Conservation (phyloP, 2,329 filamentous ascomycete species). For the Sporothrix luriei region DNA sequence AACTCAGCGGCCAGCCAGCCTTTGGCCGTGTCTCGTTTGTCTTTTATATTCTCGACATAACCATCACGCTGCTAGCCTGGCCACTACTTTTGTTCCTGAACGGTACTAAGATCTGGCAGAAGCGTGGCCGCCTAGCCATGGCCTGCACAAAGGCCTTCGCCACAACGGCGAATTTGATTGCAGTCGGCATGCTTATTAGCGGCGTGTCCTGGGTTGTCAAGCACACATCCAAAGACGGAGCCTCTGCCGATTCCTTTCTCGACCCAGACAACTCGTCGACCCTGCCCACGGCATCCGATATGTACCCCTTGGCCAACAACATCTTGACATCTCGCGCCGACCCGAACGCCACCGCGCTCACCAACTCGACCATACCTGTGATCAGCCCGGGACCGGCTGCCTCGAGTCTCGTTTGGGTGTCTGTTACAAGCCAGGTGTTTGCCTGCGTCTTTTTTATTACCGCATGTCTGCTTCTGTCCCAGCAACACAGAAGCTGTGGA, state of each 20-base stretch:
- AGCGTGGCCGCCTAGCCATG: constrained; percentile 8
- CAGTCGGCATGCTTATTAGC: constrained; percentile 13
- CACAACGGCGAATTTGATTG: not conserved
- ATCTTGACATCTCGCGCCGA: not conserved
- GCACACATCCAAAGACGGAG: not conserved
- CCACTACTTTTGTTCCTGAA: constrained; percentile 9
- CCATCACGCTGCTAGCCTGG: constrained; percentile 16
- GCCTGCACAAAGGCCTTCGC: constrained; percentile 4
- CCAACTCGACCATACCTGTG: constrained; percentile 6
- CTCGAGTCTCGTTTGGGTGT: constrained; percentile 14
- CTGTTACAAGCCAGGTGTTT: constrained; percentile 23
- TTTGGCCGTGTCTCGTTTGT: constrained; percentile 30
- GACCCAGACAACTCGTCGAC: not conserved
- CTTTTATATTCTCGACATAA: constrained; percentile 14
- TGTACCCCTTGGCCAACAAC: not conserved
- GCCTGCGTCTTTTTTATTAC: constrained; percentile 20
- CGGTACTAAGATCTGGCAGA: constrained; percentile 22
- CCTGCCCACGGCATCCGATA: not conserved
- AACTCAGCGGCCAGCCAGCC: constrained; percentile 22
- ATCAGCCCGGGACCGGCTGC: not conserved
- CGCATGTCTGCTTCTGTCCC: not conserved
- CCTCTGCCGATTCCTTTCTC: not conserved
- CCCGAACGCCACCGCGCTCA: not conserved
- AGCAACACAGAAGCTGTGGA: not conserved
- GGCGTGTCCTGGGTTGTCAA: constrained; percentile 28